Percentiles rank a stretch among this genome's conserved stretches.
Evolutionary conservation across 768 basidiomycete genomes (phyloP).

Genomic region (Astraeus odoratus): DNA sequence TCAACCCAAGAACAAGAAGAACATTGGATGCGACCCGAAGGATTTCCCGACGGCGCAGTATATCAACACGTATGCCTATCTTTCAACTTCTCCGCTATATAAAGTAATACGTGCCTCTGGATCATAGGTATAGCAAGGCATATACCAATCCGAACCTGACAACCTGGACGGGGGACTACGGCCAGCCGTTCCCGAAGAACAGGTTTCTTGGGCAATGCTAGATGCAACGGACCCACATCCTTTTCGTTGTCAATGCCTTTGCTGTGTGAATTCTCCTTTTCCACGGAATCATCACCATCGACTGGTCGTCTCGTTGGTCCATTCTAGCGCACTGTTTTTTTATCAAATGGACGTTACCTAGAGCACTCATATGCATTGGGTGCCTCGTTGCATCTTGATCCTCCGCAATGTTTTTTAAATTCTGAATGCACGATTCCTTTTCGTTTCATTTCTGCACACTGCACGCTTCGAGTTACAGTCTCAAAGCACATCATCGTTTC

Average conservation of each 20-base stretch:
- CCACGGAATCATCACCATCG: too few species aligned
- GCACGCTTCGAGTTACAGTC: too few species aligned
- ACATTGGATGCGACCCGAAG: slow-evolving; percentile 67
- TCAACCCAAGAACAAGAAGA: slow-evolving; percentile 52
- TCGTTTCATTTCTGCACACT: too few species aligned
- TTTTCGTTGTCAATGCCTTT: not conserved
- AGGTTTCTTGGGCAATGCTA: slow-evolving; percentile 37
- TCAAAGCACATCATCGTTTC: too few species aligned
- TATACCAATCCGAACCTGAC: slow-evolving; percentile 56
- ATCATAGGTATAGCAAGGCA: slow-evolving; percentile 52
- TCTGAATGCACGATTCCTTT: too few species aligned
- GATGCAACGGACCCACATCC: not conserved
- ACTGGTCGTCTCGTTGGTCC: too few species aligned
- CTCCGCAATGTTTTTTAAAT: too few species aligned
- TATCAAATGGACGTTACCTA: too few species aligned
- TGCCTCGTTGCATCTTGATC: too few species aligned
- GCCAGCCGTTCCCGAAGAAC: slow-evolving; percentile 46
- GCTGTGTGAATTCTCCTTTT: too few species aligned
- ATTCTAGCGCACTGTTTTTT: too few species aligned
- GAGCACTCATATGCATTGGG: too few species aligned
- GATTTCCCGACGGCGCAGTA: slow-evolving; percentile 66
- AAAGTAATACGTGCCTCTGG: not conserved
- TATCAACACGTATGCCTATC: slow-evolving; percentile 46
- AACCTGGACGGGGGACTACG: slow-evolving; percentile 38
- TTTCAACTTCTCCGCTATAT: not conserved